Conservation (phyloP, 1,284 basidiomycete species). For the Takashimella tepidaria region DNA sequence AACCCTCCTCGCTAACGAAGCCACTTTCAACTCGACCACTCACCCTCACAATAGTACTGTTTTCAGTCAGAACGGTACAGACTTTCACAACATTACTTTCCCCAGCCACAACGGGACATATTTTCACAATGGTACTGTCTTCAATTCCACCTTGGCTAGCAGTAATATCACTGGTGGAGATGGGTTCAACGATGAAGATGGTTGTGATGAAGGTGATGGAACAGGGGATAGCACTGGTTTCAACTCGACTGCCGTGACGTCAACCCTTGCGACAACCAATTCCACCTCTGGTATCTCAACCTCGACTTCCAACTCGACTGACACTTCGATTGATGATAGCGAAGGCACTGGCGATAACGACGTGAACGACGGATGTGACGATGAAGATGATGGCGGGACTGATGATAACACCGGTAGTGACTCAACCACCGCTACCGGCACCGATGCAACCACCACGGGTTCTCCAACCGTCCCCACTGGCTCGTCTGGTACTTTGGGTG, state of each 20-base stretch:
- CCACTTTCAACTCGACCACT: background rate
- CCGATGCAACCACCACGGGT: background rate
- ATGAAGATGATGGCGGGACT: constrained; percentile 2
- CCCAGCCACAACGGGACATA: no score
- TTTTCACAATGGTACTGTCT: no score
- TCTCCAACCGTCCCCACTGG: background rate
- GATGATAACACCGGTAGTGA: background rate
- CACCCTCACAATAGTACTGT: background rate
- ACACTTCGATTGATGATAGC: background rate
- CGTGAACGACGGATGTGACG: constrained; percentile 3
- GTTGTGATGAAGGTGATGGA: background rate
- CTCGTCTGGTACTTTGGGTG: background rate
- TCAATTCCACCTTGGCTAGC: no score
- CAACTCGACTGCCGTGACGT: background rate
- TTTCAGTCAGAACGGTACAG: background rate
- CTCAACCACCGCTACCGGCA: background rate
- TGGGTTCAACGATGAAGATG: no score
- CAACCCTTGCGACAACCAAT: background rate
- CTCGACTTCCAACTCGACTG: background rate
- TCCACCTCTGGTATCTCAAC: background rate
- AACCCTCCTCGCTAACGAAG: background rate
- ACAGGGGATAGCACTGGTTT: background rate
- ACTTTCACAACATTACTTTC: no score
- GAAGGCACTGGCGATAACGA: background rate
- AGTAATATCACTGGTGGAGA: no score